Evolutionary conservation across 208 protist genomes (phyloP).

Genomic region (Acanthamoeba divionensis): DNA sequence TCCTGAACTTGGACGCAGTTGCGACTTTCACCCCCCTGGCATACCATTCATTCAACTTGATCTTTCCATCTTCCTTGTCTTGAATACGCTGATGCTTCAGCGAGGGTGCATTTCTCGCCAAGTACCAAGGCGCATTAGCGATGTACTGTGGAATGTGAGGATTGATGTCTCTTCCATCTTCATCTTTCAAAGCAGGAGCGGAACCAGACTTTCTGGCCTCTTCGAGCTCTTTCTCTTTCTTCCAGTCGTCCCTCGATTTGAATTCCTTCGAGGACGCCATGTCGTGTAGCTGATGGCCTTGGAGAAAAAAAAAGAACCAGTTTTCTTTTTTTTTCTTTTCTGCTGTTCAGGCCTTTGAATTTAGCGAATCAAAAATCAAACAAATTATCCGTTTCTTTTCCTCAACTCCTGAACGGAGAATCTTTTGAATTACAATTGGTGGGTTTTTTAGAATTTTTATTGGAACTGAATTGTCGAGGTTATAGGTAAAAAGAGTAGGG

Average conservation of each 20-base stretch:
- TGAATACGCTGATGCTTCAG: slow-evolving; percentile 89
- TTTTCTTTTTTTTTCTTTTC: not conserved
- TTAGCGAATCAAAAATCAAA: not conserved
- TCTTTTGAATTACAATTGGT: not conserved
- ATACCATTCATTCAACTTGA: slow-evolving; percentile 70
- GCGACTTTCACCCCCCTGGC: slow-evolving; percentile 46
- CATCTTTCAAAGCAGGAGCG: slow-evolving; percentile 63
- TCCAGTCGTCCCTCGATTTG: slow-evolving; percentile 69
- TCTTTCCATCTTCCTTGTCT: slow-evolving; percentile 24
- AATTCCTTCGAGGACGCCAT: slow-evolving; percentile 45
- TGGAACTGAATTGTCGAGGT: too few species aligned
- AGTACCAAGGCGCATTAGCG: slow-evolving; percentile 94
- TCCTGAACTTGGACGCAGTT: slow-evolving; percentile 78
- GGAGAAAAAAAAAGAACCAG: not conserved
- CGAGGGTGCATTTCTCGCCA: slow-evolving; percentile 80
- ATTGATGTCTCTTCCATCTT: slow-evolving; percentile 88
- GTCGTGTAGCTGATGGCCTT: not conserved
- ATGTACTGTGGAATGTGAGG: slow-evolving; percentile 98
- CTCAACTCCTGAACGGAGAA: not conserved
- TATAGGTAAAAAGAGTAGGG: too few species aligned
- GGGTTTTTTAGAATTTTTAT: too few species aligned
- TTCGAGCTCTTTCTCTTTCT: slow-evolving; percentile 85
- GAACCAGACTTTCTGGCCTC: slow-evolving; percentile 84
- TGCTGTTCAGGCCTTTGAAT: not conserved
- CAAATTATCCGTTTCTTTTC: not conserved